Conservation (phyloP, 1,284 basidiomycete genomes). For the Trichosporon coremiiforme region DNA sequence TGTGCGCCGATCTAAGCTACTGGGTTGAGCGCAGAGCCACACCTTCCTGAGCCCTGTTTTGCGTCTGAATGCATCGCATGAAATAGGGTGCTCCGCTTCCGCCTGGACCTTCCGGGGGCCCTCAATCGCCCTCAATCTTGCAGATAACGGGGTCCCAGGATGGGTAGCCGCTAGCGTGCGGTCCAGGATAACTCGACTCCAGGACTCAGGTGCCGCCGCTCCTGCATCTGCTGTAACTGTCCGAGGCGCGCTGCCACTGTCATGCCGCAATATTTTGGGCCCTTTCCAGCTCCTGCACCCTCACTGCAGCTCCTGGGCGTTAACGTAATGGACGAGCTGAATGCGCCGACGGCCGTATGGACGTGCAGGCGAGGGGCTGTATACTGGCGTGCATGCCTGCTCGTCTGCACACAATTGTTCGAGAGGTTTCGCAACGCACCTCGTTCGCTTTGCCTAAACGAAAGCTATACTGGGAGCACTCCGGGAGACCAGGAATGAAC, state of each 20-base stretch:
- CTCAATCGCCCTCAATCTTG: not conserved
- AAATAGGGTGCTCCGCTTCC: not conserved
- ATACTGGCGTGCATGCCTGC: not conserved
- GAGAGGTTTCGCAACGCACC: not conserved
- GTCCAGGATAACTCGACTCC: not conserved
- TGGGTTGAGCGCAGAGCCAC: conserved; percentile 1
- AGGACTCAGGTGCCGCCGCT: not conserved
- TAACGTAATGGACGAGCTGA: not conserved
- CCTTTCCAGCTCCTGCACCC: not conserved
- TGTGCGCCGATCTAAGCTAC: not conserved
- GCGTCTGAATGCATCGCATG: not conserved
- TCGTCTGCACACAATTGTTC: not conserved
- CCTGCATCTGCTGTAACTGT: not conserved
- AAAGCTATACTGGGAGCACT: not conserved
- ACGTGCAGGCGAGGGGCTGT: not conserved
- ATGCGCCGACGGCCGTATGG: not conserved
- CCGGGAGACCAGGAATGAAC: not conserved
- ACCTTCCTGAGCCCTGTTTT: not conserved
- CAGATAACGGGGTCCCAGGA: not conserved
- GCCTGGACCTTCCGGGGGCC: not conserved
- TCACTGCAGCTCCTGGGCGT: not conserved
- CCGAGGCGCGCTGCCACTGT: not conserved
- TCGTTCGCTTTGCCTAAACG: not conserved
- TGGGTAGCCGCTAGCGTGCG: not conserved
- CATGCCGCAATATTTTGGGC: not conserved